Base-by-base conservation (phyloP, 2,329 filamentous ascomycete genomes). In the Penicillium sp. region DNA sequence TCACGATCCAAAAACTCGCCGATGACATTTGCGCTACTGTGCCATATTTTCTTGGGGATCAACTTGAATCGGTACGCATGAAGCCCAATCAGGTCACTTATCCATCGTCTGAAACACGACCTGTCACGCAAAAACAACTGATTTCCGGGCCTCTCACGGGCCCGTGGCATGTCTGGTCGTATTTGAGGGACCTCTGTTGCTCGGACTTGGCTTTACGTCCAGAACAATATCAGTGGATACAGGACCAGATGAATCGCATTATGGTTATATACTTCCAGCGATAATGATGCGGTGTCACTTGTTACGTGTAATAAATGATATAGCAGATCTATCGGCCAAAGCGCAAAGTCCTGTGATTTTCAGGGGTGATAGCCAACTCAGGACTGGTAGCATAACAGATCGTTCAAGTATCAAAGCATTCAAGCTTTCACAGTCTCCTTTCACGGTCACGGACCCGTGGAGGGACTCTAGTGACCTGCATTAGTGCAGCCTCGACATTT, bases 11-110 rank as follows among this genome's bases (percentile, higher is more conserved):
- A 9, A 36, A 51, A 3, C 51, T 69, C 7, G 66, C 64, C 1
- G 56, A 62, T 13, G 68, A 67, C 8, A 64, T 69, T 21, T 69
- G 68, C 43, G 67, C 60, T 13, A 59, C 62, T 9, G 60, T 69
- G 5, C 68, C 68, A 0, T 70, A 61, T 42, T 65, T 66, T 21
- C 55, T 70, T 0, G 68, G 67, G 1, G 65, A 55, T 36, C 67
- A 69, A 54, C 53, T 55, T 9, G 57, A 40, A 13, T 62, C 66
- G 1, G 58, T 63, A 3, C 55, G 54, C n/a, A 58, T 69, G 55
- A 63, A 58, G 14, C 45, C 55, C 1, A 52, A 52, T 10, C 51
- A 55, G 13, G 55, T 70, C 23, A 53, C 64, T 40, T 70, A 68
- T 31, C 68, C 67, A 0, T 59, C 54, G 28, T 47, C 65, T 6